Percentiles rank a stretch among this genome's conserved stretches.
Evolutionary conservation across 805 yeast species (phyloP).

Genomic region (Starmerella potacharoeniae): DNA sequence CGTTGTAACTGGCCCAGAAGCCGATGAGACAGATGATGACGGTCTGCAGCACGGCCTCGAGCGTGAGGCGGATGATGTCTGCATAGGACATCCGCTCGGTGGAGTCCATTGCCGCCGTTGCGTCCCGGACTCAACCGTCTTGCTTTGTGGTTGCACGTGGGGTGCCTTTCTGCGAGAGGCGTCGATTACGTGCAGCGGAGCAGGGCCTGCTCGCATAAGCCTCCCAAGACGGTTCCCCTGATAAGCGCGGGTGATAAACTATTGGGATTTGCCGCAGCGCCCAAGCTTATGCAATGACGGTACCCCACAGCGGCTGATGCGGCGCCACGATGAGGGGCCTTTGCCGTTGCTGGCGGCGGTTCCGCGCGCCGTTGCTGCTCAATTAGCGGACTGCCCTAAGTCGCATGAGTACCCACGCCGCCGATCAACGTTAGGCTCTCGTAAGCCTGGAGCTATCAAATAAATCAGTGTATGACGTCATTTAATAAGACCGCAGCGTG

Average conservation of each 20-base stretch:
- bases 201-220: not conserved
- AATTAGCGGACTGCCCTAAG: no score
- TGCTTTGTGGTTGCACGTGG: not conserved
- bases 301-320: no score
- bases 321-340: no score
- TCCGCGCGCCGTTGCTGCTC: no score
- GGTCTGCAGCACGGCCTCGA: constrained; percentile 86
- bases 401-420: no score
- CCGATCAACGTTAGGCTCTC: no score
- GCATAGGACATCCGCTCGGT: constrained; percentile 24
- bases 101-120: constrained; percentile 1
- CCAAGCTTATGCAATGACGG: no score
- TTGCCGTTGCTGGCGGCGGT: no score
- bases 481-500: no score
- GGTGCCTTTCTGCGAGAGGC: not conserved
- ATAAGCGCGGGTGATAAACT: not conserved
- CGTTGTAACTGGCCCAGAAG: constrained; percentile 65
- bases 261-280: no score
- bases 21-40: constrained; percentile 80
- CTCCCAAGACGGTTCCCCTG: not conserved
- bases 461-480: no score
- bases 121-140: not conserved
- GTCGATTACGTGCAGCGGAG: not conserved
- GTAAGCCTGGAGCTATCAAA: no score
- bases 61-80: constrained; percentile 51